Conservation (phyloP, 768 basidiomycete genomes). For the Russula dissimulans region DNA sequence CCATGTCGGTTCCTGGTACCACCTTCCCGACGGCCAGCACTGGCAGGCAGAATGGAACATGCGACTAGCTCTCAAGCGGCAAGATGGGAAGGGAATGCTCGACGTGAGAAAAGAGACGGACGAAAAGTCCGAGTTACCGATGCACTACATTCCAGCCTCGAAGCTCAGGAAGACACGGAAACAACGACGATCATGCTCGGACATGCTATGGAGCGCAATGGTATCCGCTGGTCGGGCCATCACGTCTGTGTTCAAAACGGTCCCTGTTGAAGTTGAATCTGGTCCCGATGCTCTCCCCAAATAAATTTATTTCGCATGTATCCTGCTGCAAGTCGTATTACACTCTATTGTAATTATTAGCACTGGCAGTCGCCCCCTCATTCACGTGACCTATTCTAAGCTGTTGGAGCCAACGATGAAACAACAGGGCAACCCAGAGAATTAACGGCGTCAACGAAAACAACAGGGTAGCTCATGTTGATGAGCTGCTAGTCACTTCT, state of each 20-base stretch:
- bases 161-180: slow-evolving; percentile 12
- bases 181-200: slow-evolving; percentile 13
- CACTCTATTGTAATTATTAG: slow-evolving; percentile 6
- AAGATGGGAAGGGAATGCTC: not conserved
- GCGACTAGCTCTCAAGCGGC: not conserved
- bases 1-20: slow-evolving; percentile 8
- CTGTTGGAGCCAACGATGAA: too few relatives aligned
- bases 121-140: slow-evolving; percentile 6
- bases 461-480: not conserved
- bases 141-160: slow-evolving; percentile 12
- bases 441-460: not conserved
- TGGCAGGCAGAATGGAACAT: slow-evolving; percentile 8
- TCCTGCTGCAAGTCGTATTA: not conserved
- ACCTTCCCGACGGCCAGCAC: not conserved
- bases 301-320: not conserved
- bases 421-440: too few relatives aligned
- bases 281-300: not conserved
- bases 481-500: not conserved
- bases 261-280: not conserved
- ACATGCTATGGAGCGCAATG: slow-evolving; percentile 8
- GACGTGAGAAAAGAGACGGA: not conserved
- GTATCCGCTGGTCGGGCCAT: slow-evolving; percentile 10
- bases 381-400: slow-evolving; percentile 8
- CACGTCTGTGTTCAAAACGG: slow-evolving; percentile 5
- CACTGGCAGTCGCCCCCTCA: not conserved